Percentiles rank a stretch among this genome's conserved stretches.
Evolutionary conservation across 495 filamentous ascomycete species (phyloP).

Genomic region (Clavariopsis aquatica): DNA sequence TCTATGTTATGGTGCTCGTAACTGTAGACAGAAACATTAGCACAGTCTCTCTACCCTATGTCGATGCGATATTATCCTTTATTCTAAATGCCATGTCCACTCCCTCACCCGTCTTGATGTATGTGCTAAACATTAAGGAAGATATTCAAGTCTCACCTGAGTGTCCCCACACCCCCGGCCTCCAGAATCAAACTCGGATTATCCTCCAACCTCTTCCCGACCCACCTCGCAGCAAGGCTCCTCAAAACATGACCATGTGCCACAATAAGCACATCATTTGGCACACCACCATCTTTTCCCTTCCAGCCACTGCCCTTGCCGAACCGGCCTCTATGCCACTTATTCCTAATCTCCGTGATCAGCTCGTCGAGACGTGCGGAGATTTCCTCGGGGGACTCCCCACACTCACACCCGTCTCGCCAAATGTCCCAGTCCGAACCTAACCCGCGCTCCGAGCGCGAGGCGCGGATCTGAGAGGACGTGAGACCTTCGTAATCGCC

Average conservation of each 20-base stretch:
- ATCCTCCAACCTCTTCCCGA: constrained; percentile 32
- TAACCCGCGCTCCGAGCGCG: constrained; percentile 57
- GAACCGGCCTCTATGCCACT: constrained; percentile 43
- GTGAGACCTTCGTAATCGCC: constrained; percentile 93
- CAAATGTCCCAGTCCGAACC: constrained; percentile 47
- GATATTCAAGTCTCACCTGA: constrained; percentile 57
- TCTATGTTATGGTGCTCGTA: constrained; percentile 68
- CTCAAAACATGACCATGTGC: constrained; percentile 50
- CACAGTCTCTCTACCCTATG: not conserved
- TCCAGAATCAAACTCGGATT: constrained; percentile 49
- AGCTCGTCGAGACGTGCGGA: constrained; percentile 44
- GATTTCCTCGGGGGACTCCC: constrained; percentile 55
- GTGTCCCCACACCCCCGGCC: constrained; percentile 58
- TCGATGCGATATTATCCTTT: too few species aligned
- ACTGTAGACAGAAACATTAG: not conserved
- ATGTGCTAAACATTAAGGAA: too few species aligned
- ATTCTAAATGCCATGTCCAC: too few species aligned
- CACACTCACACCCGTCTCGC: constrained; percentile 55
- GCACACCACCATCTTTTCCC: constrained; percentile 27
- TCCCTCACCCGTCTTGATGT: too few species aligned
- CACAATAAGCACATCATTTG: constrained; percentile 48
- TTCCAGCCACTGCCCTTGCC: constrained; percentile 35
- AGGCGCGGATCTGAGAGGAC: constrained; percentile 64
- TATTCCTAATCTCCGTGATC: constrained; percentile 45
- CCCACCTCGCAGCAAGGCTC: constrained; percentile 41